phyloP scores from a whole-genome alignment of 192 early-diverging fungal genomes.

The Entophlyctis luteolus region DNA sequence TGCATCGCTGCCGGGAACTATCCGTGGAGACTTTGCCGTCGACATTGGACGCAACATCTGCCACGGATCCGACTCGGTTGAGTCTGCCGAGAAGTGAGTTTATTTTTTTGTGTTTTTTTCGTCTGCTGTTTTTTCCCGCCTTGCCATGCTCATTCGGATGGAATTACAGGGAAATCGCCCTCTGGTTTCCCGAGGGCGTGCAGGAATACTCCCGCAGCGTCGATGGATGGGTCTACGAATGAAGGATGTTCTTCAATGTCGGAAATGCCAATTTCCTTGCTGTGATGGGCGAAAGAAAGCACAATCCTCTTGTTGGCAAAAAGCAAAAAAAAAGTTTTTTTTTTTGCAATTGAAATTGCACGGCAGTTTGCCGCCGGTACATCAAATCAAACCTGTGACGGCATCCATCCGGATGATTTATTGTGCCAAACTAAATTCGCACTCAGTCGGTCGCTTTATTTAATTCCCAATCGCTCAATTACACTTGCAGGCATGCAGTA shows the following conservation, averaged over 20 bases:
- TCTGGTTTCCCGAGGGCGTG: constrained; percentile 74
- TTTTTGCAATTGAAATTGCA: too few species aligned
- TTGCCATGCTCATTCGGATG: constrained; percentile 5
- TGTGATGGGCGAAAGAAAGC: too few species aligned
- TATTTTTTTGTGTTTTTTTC: constrained; percentile 48
- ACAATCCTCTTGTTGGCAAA: too few species aligned
- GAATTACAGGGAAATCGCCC: constrained; percentile 27
- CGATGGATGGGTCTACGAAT: constrained; percentile 38
- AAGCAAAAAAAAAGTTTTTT: too few species aligned
- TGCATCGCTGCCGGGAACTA: constrained; percentile 82
- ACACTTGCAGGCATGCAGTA: constrained; percentile 69
- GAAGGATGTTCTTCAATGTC: background rate
- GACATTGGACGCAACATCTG: constrained; percentile 79
- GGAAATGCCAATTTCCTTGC: too few species aligned
- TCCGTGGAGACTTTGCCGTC: constrained; percentile 91
- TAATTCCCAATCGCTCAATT: constrained; percentile 30
- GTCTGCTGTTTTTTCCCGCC: constrained; percentile 13
- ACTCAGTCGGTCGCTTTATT: too few species aligned
- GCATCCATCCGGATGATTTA: too few species aligned
- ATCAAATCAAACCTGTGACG: too few species aligned
- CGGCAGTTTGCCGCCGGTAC: too few species aligned
- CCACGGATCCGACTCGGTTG: constrained; percentile 88
- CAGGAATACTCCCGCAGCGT: constrained; percentile 56
- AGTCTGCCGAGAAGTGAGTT: constrained; percentile 85
- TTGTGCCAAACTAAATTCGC: too few species aligned